phyloP scores from a whole-genome alignment of 768 basidiomycete species.

The Cytidiella melzeri region DNA sequence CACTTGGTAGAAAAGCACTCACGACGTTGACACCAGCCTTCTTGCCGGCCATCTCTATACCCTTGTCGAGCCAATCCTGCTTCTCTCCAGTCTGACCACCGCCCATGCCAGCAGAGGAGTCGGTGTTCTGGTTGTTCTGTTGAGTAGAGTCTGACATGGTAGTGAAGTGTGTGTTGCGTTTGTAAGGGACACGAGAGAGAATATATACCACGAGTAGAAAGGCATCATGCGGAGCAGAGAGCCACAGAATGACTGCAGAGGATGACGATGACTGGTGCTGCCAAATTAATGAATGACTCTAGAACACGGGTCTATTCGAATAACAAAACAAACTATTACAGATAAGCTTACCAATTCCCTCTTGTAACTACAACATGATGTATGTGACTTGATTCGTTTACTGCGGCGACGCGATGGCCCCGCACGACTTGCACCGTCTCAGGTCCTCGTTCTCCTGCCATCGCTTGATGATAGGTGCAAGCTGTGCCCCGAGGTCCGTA shows the following conservation, averaged over 20 bases:
- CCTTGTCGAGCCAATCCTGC: slow-evolving; percentile 26
- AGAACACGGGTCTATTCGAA: too few relatives aligned
- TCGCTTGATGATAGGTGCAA: slow-evolving; percentile 83
- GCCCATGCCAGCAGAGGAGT: slow-evolving; percentile 16
- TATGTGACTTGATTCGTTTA: too few relatives aligned
- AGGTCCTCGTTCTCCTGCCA: slow-evolving; percentile 68
- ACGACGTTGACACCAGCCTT: slow-evolving; percentile 33
- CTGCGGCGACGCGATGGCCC: slow-evolving; percentile 53
- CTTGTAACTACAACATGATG: too few relatives aligned
- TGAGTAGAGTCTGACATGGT: not conserved
- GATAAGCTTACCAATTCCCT: too few relatives aligned
- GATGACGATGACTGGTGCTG: too few relatives aligned
- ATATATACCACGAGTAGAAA: too few relatives aligned
- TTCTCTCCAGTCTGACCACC: slow-evolving; percentile 18
- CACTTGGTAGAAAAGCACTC: slow-evolving; percentile 21
- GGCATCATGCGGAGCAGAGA: too few relatives aligned
- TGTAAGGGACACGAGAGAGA: too few relatives aligned
- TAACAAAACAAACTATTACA: too few relatives aligned
- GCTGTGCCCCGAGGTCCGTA: slow-evolving; percentile 86
- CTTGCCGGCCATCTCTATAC: slow-evolving; percentile 17
- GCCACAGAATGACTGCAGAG: too few relatives aligned
- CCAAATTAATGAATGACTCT: too few relatives aligned
- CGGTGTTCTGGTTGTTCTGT: not conserved
- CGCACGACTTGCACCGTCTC: slow-evolving; percentile 70
- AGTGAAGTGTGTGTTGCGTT: too few relatives aligned